Percentiles rank a stretch among this genome's conserved stretches.
These are phyloP conservation scores for Bipolaris victoriae DNA, from an alignment of 2,329 filamentous ascomycete genomes.

Conservation along the genomic window DNA sequence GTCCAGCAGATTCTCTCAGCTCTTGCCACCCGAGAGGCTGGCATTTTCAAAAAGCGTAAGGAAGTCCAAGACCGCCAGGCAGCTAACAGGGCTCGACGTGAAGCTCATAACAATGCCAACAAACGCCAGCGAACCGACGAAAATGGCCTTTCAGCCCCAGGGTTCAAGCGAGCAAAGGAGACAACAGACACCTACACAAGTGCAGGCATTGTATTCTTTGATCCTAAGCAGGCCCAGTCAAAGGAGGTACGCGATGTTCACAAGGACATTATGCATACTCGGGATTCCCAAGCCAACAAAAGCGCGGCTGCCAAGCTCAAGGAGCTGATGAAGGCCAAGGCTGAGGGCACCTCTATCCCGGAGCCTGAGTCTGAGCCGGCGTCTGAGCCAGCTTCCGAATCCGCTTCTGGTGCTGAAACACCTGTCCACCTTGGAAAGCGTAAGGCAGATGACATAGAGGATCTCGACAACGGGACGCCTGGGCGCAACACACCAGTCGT, in stretches of 20 bases:
- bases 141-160: conserved; percentile 27
- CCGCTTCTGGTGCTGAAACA: conserved; percentile 43
- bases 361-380: conserved; percentile 29
- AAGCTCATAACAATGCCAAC: conserved; percentile 49
- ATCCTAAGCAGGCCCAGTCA: conserved; percentile 46
- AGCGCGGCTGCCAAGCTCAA: conserved; percentile 89
- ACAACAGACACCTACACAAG: conserved; percentile 44
- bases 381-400: conserved; percentile 21
- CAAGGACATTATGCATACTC: conserved; percentile 86
- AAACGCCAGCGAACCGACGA: conserved; percentile 43
- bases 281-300: conserved; percentile 79
- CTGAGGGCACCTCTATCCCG: conserved; percentile 35
- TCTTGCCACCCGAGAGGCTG: conserved; percentile 89
- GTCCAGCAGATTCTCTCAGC: conserved; percentile 88
- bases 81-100: conserved; percentile 67
- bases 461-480: conserved; percentile 65
- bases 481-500: conserved; percentile 63
- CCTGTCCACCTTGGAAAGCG: conserved; percentile 71
- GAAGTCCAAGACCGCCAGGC: conserved; percentile 84
- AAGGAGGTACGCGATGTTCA: conserved; percentile 64
- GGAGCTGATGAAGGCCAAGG: conserved; percentile 66
- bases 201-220: conserved; percentile 45
- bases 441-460: conserved; percentile 74
- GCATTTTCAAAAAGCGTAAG: conserved; percentile 87
- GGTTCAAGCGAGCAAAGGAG: conserved; percentile 45